phyloP scores from a whole-genome alignment of 495 filamentous ascomycete species.

The Neurospora sp. region DNA sequence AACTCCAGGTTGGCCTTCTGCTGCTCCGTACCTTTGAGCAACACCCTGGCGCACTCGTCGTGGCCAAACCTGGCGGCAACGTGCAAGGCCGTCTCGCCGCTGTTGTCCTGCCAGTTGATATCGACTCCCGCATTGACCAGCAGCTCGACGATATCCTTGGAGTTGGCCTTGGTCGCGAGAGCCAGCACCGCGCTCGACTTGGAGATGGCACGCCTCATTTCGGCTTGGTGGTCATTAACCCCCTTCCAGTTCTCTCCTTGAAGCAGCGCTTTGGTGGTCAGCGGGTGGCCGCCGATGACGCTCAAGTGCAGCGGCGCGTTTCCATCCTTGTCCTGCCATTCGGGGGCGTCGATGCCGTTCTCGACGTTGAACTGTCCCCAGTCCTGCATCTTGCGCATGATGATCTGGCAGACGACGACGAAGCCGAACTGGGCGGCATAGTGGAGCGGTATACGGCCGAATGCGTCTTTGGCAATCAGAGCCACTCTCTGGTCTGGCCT shows the following conservation, averaged over 20 bases:
- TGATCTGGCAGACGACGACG: constrained; percentile 72
- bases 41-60: constrained; percentile 61
- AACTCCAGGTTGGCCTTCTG: constrained; percentile 71
- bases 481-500: constrained; percentile 58
- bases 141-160: constrained; percentile 68
- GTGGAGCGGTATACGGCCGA: constrained; percentile 81
- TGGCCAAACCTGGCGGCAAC: constrained; percentile 86
- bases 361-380: constrained; percentile 82
- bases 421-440: constrained; percentile 95
- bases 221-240: constrained; percentile 44
- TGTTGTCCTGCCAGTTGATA: constrained; percentile 86
- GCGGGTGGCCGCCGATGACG: constrained; percentile 81
- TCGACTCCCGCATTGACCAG: constrained; percentile 87
- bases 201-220: constrained; percentile 56
- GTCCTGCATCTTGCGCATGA: constrained; percentile 77
- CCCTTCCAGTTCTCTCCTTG: constrained; percentile 69
- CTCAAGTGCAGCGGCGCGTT: constrained; percentile 85
- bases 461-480: constrained; percentile 58
- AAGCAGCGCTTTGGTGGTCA: constrained; percentile 72
- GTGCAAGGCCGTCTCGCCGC: constrained; percentile 89
- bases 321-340: constrained; percentile 90
- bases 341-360: constrained; percentile 70
- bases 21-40: constrained; percentile 57
- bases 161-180: constrained; percentile 78
- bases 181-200: constrained; percentile 87